Percentiles rank a stretch among this genome's conserved stretches.
These are phyloP conservation scores for Cyclanthera cordifolia DNA, from an alignment of 306 rosid species.

Conservation along the genomic window DNA sequence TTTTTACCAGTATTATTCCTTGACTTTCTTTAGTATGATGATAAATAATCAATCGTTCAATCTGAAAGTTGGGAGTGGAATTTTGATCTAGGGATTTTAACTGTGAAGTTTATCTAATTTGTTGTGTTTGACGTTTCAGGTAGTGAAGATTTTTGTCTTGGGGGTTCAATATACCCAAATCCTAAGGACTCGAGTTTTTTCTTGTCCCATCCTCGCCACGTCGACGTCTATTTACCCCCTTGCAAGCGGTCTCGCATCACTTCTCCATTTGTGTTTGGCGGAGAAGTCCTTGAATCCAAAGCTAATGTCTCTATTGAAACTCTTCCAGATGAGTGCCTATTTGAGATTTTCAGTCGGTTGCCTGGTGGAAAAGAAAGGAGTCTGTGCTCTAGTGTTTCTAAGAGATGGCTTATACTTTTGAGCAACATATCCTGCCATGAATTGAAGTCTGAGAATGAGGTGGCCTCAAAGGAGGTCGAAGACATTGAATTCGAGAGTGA, in stretches of 20 bases:
- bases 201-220: conserved; percentile 57
- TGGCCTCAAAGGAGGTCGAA: conserved; percentile 22
- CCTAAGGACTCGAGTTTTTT: conserved; percentile 67
- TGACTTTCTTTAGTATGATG: background rate
- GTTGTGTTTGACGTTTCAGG: conserved; percentile 46
- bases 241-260: conserved; percentile 61
- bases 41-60: background rate
- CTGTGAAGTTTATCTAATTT: background rate
- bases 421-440: conserved; percentile 53
- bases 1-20: background rate
- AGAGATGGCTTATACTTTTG: conserved; percentile 78
- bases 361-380: conserved; percentile 68
- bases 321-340: conserved; percentile 87
- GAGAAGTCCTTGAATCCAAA: conserved; percentile 44
- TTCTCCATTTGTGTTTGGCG: conserved; percentile 40
- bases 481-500: conserved; percentile 44
- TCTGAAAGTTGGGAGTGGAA: background rate
- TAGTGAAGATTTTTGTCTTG: conserved; percentile 55
- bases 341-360: conserved; percentile 86
- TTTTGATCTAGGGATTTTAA: background rate
- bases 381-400: conserved; percentile 65
- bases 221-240: conserved; percentile 48
- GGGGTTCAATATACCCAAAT: conserved; percentile 61
- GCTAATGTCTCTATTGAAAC: conserved; percentile 49
- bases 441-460: conserved; percentile 20